A percentile compares a stretch with the other conserved stretches of the same genome.
phyloP scores from a whole-genome alignment of 768 basidiomycete species.

The Russula foetens region DNA sequence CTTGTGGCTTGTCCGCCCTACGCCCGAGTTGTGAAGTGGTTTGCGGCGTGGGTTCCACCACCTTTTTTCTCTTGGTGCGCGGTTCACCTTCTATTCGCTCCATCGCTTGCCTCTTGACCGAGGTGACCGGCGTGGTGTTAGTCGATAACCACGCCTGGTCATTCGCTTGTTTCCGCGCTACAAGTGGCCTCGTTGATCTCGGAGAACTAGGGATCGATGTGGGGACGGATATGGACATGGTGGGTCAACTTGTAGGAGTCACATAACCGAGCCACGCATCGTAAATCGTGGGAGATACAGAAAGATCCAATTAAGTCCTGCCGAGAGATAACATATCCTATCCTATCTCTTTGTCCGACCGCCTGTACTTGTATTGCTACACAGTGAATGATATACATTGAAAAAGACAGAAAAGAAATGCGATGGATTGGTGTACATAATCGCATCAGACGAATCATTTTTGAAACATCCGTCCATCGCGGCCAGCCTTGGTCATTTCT shows the following conservation, averaged over 20 bases:
- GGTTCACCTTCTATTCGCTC: conserved; percentile 72
- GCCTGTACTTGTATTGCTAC: not conserved
- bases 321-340: not conserved
- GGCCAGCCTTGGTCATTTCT: conserved; percentile 9
- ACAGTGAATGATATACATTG: too few relatives aligned
- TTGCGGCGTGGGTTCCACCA: conserved; percentile 40
- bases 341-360: not conserved
- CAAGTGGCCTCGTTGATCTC: conserved; percentile 8
- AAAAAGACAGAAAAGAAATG: not conserved
- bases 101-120: conserved; percentile 49
- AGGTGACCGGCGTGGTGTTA: conserved; percentile 16
- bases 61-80: conserved; percentile 63
- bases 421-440: conserved; percentile 1
- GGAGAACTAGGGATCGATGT: conserved; percentile 5
- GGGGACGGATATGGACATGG: conserved; percentile 8
- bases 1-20: conserved; percentile 18
- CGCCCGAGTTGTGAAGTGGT: conserved; percentile 10
- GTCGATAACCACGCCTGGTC: conserved; percentile 54
- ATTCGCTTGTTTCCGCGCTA: conserved; percentile 28
- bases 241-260: not conserved
- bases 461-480: conserved; percentile 5
- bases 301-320: not conserved
- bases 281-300: conserved; percentile 15
- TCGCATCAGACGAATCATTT: not conserved
- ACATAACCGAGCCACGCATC: not conserved